phyloP scores from a whole-genome alignment of 1,284 basidiomycete species.

The Ustilago nuda region DNA sequence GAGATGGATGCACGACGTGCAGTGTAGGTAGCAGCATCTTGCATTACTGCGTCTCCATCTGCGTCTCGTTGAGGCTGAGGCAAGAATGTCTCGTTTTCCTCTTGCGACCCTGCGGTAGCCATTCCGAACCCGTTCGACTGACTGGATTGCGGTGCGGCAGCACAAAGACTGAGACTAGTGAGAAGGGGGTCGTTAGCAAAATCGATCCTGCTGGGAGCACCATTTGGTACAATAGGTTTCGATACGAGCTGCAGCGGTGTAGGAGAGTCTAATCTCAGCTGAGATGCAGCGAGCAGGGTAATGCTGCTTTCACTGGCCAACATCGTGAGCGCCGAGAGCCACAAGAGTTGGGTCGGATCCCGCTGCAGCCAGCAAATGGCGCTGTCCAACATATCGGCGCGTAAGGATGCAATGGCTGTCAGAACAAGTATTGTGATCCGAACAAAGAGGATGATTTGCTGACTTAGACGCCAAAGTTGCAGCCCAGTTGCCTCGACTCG shows the following conservation, averaged over 20 bases:
- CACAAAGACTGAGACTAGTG: slow-evolving; percentile 22
- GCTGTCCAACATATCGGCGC: neutral
- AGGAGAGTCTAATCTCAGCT: slow-evolving; percentile 20
- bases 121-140: neutral
- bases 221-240: slow-evolving; percentile 15
- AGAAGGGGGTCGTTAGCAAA: slow-evolving; percentile 17
- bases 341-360: slow-evolving; percentile 2
- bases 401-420: neutral
- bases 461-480: slow-evolving; percentile 15
- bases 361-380: slow-evolving; percentile 2
- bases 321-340: slow-evolving; percentile 7
- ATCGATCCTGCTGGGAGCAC: neutral
- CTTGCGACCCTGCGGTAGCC: neutral
- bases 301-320: slow-evolving; percentile 16
- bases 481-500: slow-evolving; percentile 18
- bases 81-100: neutral
- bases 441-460: slow-evolving; percentile 6
- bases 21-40: slow-evolving; percentile 25
- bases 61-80: slow-evolving; percentile 18
- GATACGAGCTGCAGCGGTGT: slow-evolving; percentile 39
- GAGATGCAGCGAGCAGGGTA: slow-evolving; percentile 14
- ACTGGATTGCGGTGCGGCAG: neutral
- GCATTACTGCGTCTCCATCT: slow-evolving; percentile 44
- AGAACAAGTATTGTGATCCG: neutral
- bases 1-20: slow-evolving; percentile 23